A percentile compares a stretch with the other conserved stretches of the same genome.
These are phyloP conservation scores for Tremella mesenterica DNA, from an alignment of 768 basidiomycete species.

Conservation along the genomic window DNA sequence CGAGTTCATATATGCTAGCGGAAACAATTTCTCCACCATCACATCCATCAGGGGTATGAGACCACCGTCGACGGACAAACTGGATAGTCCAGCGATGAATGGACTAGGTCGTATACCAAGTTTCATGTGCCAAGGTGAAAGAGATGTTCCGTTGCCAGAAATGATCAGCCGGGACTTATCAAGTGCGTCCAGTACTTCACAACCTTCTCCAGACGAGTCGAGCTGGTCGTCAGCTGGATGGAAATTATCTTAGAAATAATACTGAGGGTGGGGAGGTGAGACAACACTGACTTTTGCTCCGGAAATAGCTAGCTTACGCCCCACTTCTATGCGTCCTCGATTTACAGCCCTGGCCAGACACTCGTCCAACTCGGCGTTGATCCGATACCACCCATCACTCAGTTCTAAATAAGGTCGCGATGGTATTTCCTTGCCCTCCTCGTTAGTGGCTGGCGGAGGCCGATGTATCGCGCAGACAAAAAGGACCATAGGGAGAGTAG, in stretches of 20 bases:
- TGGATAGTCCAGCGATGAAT: slow-evolving; percentile 66
- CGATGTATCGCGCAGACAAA: slow-evolving; percentile 61
- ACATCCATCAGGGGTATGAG: slow-evolving; percentile 65
- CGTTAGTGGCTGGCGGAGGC: slow-evolving; percentile 11
- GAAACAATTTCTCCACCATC: slow-evolving; percentile 62
- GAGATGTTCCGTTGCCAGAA: slow-evolving; percentile 73
- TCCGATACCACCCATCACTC: slow-evolving; percentile 95
- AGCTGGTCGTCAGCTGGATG: slow-evolving; percentile 51
- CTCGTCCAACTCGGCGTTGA: slow-evolving; percentile 66
- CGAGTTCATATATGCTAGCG: slow-evolving; percentile 71
- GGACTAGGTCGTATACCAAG: slow-evolving; percentile 64
- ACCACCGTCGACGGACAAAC: slow-evolving; percentile 75
- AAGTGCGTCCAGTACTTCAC: slow-evolving; percentile 74
- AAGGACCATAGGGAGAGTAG: slow-evolving; percentile 71
- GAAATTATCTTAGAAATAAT: not conserved
- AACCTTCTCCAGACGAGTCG: slow-evolving; percentile 63
- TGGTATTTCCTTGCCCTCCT: slow-evolving; percentile 45
- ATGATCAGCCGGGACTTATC: slow-evolving; percentile 59
- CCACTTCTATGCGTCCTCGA: slow-evolving; percentile 60
- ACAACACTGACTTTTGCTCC: slow-evolving; percentile 73
- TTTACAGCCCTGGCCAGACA: slow-evolving; percentile 63
- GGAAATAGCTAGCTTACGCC: slow-evolving; percentile 71
- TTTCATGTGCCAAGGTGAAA: slow-evolving; percentile 79
- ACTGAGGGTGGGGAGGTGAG: not conserved
- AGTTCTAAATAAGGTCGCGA: slow-evolving; percentile 64